A percentile compares a stretch with the other conserved stretches of the same genome.
These are phyloP conservation scores for Clarireedia paspali DNA, from an alignment of 2,329 filamentous ascomycete genomes.

Conservation along the genomic window DNA sequence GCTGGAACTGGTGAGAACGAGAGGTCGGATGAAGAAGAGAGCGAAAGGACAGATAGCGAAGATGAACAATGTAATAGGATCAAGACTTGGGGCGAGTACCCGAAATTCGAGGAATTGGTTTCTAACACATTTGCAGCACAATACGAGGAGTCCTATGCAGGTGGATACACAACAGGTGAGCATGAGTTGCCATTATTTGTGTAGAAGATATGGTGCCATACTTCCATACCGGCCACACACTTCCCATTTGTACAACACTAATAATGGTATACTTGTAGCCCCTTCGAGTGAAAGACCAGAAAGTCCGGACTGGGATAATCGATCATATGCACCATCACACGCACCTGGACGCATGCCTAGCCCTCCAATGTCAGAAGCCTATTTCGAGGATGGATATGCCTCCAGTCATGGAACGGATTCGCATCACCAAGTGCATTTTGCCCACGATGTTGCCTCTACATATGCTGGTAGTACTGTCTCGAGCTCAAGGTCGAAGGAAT, in stretches of 20 bases:
- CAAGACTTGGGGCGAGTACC: no score
- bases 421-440: slow-evolving; percentile 13
- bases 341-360: background rate
- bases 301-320: background rate
- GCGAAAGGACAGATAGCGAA: background rate
- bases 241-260: background rate
- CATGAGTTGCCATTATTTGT: no score
- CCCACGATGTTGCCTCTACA: slow-evolving; percentile 5
- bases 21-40: background rate
- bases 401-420: slow-evolving; percentile 1
- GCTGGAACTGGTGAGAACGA: background rate
- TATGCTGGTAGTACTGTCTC: background rate
- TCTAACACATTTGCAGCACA: no score
- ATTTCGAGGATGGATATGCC: background rate
- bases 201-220: no score
- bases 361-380: background rate
- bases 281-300: background rate
- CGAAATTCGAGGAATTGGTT: no score
- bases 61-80: background rate
- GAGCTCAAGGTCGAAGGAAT: slow-evolving; percentile 6
- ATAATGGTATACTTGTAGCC: background rate
- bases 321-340: background rate
- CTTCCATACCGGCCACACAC: background rate
- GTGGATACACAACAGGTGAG: no score
- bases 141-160: no score